Evolutionary conservation across 305 asterid genomes (phyloP).

Genomic region (Petunia hybrid): DNA sequence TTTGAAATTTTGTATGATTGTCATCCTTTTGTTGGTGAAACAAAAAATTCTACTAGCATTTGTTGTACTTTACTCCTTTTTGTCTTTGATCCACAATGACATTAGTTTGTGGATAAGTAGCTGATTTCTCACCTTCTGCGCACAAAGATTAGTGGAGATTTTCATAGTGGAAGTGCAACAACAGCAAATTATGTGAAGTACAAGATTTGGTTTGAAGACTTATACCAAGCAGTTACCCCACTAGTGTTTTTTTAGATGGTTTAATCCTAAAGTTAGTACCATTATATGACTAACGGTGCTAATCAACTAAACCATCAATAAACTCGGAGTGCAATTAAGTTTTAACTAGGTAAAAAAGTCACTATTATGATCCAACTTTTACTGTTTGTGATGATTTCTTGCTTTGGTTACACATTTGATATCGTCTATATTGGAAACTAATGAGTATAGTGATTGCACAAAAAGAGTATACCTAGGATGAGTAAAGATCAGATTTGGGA

Average conservation of each 20-base stretch:
- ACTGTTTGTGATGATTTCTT: too few relatives aligned
- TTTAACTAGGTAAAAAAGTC: too few relatives aligned
- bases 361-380: too few relatives aligned
- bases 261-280: not conserved
- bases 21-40: not conserved
- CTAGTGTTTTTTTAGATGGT: not conserved
- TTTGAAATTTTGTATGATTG: not conserved
- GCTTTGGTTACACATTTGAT: too few relatives aligned
- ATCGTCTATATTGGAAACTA: too few relatives aligned
- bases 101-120: not conserved
- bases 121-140: not conserved
- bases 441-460: too few relatives aligned
- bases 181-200: not conserved
- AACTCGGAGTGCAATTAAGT: too few relatives aligned
- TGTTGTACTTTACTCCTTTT: not conserved
- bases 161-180: not conserved
- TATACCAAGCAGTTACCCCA: not conserved
- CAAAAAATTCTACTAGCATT: not conserved
- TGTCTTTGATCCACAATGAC: not conserved
- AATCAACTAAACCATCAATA: not conserved
- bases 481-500: too few relatives aligned
- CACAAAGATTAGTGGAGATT: not conserved
- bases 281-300: not conserved
- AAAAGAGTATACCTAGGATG: too few relatives aligned
- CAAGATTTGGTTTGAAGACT: not conserved